Evolutionary conservation across 1,139 yeast species (phyloP).

Genomic region (Maudiozyma humilis): DNA sequence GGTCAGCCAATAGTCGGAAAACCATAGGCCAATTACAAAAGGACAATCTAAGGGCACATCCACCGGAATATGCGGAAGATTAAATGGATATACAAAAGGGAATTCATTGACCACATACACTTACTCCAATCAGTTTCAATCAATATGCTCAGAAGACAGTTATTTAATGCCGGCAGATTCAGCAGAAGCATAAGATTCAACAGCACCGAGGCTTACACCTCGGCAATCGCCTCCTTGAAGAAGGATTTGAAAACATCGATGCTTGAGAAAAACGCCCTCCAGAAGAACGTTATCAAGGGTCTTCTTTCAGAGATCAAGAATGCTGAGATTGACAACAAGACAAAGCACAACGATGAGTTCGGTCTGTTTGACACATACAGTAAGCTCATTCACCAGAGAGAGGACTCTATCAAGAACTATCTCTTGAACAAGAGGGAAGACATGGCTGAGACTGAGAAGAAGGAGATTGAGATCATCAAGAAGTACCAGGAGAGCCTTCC

Average conservation of each 20-base stretch:
- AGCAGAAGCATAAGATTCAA: constrained; percentile 26
- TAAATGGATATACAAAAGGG: too few relatives aligned
- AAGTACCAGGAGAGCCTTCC: constrained; percentile 40
- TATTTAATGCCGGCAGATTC: background rate
- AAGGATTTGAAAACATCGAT: constrained; percentile 43
- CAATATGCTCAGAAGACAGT: constrained; percentile 9
- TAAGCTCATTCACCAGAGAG: constrained; percentile 47
- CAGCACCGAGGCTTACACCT: constrained; percentile 33
- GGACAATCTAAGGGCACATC: too few relatives aligned
- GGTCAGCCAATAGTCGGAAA: too few relatives aligned
- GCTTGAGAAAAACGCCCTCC: constrained; percentile 37
- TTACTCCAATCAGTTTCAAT: background rate
- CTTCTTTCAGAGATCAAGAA: constrained; percentile 53
- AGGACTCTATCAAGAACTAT: constrained; percentile 47
- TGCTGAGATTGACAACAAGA: constrained; percentile 46
- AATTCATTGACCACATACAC: too few relatives aligned
- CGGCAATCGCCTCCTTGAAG: constrained; percentile 35
- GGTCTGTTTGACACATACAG: constrained; percentile 40
- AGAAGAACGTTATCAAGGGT: constrained; percentile 49
- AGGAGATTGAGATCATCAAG: constrained; percentile 42
- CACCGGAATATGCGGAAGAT: too few relatives aligned
- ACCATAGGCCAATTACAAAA: too few relatives aligned
- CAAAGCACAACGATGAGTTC: constrained; percentile 41
- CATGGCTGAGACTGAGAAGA: constrained; percentile 46
- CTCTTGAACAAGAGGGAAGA: constrained; percentile 45